These are phyloP conservation scores for Triticum dicoccoides DNA, from an alignment of 176 grass and related monocot genomes.

Conservation along the genomic window DNA sequence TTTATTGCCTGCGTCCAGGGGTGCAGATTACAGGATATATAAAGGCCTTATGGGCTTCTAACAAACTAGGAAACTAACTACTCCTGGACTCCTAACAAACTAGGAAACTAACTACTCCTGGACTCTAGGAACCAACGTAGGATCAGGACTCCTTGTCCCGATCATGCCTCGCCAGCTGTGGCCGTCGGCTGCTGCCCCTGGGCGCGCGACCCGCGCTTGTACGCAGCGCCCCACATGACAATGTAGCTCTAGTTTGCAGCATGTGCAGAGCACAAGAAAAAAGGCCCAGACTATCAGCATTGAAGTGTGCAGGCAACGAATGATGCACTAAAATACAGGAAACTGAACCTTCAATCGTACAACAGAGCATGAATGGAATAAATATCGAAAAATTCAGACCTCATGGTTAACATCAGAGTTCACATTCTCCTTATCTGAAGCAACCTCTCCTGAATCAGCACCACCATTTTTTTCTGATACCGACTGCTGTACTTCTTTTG, in stretches of 20 bases:
- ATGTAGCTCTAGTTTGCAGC: background rate
- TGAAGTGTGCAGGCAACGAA: conserved; percentile 7
- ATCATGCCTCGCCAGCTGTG: too few relatives aligned
- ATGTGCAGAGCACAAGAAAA: conserved; percentile 1
- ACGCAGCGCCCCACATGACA: too few relatives aligned
- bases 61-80: too few relatives aligned
- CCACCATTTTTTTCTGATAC: conserved; percentile 31
- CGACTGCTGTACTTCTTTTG: conserved; percentile 38
- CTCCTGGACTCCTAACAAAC: too few relatives aligned
- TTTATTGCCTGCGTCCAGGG: too few relatives aligned
- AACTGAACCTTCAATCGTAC: background rate
- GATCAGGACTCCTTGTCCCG: too few relatives aligned
- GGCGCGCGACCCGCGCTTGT: too few relatives aligned
- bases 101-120: too few relatives aligned
- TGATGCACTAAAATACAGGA: background rate
- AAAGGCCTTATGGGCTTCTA: too few relatives aligned
- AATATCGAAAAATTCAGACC: background rate
- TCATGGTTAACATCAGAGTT: conserved; percentile 33
- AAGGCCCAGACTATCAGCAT: background rate
- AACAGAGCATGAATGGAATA: conserved; percentile 7
- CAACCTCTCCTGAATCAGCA: conserved; percentile 17
- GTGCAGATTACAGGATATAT: too few relatives aligned
- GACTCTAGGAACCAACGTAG: too few relatives aligned
- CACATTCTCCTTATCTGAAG: conserved; percentile 32
- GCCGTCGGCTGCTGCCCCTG: too few relatives aligned